Percentiles rank a stretch among this genome's conserved stretches.
Conservation (phyloP, 2,329 filamentous ascomycete genomes). For the Fusarium luffae region DNA sequence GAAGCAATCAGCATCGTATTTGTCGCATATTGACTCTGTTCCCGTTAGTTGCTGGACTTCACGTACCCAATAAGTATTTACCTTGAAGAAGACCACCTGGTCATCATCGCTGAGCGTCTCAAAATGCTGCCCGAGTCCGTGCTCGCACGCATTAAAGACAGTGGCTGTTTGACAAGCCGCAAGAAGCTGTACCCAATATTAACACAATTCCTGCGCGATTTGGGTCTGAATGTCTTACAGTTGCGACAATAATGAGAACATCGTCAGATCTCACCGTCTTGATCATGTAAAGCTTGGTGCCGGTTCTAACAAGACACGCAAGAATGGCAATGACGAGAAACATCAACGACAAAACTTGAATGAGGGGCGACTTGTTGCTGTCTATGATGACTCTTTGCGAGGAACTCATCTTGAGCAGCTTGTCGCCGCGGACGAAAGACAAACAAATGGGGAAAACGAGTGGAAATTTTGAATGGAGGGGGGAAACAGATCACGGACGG, state of each 20-base stretch:
- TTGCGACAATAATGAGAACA: constrained; percentile 39
- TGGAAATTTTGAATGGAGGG: background rate
- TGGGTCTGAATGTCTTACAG: constrained; percentile 25
- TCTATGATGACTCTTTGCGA: constrained; percentile 45
- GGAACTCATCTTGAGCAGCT: constrained; percentile 32
- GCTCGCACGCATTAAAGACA: constrained; percentile 35
- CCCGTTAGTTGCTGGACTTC: constrained; percentile 1
- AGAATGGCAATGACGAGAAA: constrained; percentile 46
- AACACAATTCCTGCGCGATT: too few species aligned
- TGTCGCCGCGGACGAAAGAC: background rate
- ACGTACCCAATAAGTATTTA: constrained; percentile 5
- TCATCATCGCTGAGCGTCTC: constrained; percentile 25
- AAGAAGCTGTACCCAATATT: constrained; percentile 23
- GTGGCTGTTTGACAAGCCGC: constrained; percentile 39
- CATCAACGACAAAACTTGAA: constrained; percentile 47
- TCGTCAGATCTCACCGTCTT: constrained; percentile 45
- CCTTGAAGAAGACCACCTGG: constrained; percentile 42
- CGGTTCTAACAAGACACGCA: constrained; percentile 40
- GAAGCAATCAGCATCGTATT: constrained; percentile 44
- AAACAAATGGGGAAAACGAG: background rate
- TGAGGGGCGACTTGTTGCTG: constrained; percentile 47
- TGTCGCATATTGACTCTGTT: constrained; percentile 44
- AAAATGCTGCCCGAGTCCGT: constrained; percentile 41
- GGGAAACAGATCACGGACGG: background rate
- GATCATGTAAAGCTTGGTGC: constrained; percentile 48